Evolutionary conservation across 345 rosid genomes (phyloP).

Genomic region (Schrenkiella parvula): DNA sequence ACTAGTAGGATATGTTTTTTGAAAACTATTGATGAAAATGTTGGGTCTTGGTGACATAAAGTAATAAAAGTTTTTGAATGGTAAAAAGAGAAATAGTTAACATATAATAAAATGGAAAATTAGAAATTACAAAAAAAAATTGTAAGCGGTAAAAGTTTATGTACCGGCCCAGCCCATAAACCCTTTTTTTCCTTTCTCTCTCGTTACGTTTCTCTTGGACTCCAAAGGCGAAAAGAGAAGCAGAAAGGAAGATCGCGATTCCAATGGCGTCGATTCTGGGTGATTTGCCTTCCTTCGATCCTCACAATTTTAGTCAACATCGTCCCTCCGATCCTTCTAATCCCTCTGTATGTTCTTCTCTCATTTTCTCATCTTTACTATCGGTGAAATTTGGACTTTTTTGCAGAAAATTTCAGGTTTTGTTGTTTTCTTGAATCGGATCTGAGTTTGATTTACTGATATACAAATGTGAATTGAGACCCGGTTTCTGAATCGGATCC

Average conservation of each 20-base stretch:
- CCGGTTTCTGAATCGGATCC: background rate
- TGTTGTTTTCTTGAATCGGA: background rate
- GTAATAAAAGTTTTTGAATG: no score
- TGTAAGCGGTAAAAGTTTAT: no score
- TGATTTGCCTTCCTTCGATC: slow-evolving; percentile 77
- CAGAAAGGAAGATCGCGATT: slow-evolving; percentile 5
- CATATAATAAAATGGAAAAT: no score
- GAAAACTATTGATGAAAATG: no score
- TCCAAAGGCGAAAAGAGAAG: background rate
- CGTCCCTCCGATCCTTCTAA: slow-evolving; percentile 81
- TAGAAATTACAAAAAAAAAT: no score
- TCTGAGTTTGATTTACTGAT: background rate
- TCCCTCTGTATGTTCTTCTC: slow-evolving; percentile 54
- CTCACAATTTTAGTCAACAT: slow-evolving; percentile 84
- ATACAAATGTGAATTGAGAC: background rate
- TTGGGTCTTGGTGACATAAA: no score
- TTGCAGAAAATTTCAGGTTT: background rate
- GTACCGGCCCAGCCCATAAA: slow-evolving; percentile 2
- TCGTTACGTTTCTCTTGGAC: no score
- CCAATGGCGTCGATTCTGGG: slow-evolving; percentile 73
- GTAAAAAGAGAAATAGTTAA: no score
- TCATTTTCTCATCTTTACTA: background rate
- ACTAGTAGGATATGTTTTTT: no score
- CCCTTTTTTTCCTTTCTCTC: background rate
- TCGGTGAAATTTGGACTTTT: background rate